These are phyloP conservation scores for Auriscalpium vulgare DNA, from an alignment of 768 basidiomycete genomes.

Conservation along the genomic window DNA sequence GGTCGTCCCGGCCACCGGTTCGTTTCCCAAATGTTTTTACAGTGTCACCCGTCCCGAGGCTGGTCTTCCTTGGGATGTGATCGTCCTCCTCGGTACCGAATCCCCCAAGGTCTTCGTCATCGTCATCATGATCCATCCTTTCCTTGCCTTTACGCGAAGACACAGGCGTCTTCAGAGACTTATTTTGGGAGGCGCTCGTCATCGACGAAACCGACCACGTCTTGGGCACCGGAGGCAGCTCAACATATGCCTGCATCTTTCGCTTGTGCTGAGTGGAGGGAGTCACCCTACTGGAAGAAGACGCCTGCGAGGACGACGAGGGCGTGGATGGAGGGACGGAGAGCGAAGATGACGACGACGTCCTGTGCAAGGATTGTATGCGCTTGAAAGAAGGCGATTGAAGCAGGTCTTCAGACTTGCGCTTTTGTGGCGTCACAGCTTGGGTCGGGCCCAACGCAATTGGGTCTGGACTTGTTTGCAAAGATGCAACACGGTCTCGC, in stretches of 20 bases:
- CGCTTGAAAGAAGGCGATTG: slow-evolving; percentile 63
- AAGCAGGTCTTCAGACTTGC: slow-evolving; percentile 53
- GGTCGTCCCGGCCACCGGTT: slow-evolving; percentile 70
- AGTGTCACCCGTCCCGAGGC: slow-evolving; percentile 22
- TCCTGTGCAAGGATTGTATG: slow-evolving; percentile 24
- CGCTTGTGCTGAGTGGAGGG: slow-evolving; percentile 12
- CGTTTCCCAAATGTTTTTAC: slow-evolving; percentile 46
- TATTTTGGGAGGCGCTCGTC: slow-evolving; percentile 2
- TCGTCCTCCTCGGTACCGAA: slow-evolving; percentile 37
- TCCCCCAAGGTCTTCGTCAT: slow-evolving; percentile 15
- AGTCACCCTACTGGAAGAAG: slow-evolving; percentile 4
- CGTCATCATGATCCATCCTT: slow-evolving; percentile 6
- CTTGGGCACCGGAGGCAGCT: slow-evolving; percentile 21
- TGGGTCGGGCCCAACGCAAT: slow-evolving; percentile 19
- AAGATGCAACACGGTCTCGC: slow-evolving; percentile 23
- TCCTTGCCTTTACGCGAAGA: slow-evolving; percentile 8
- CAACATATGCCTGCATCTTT: slow-evolving; percentile 22
- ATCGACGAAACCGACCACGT: slow-evolving; percentile 14
- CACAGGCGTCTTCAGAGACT: background rate
- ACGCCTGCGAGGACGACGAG: slow-evolving; percentile 9
- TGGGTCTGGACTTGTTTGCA: slow-evolving; percentile 17
- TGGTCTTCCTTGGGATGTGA: slow-evolving; percentile 26
- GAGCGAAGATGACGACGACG: slow-evolving; percentile 8
- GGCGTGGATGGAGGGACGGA: slow-evolving; percentile 8
- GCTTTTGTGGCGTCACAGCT: slow-evolving; percentile 56